Evolutionary conservation across 164 flowering plant genomes (phyloP).

Genomic region (Sedum album): DNA sequence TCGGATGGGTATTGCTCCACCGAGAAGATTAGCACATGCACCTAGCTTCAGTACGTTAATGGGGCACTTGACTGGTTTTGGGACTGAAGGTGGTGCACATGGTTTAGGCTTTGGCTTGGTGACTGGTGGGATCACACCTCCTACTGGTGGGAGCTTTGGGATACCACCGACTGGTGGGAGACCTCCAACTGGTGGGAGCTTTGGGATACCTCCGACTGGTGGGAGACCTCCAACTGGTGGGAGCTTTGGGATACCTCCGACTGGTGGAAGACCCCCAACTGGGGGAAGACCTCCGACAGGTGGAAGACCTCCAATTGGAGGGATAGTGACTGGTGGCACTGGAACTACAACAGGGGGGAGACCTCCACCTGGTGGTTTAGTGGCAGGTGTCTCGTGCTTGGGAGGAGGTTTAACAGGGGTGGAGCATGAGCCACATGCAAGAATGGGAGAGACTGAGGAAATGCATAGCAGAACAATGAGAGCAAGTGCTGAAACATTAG

Average conservation of each 20-base stretch:
- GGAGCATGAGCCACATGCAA: slow-evolving; percentile 32
- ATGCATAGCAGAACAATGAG: slow-evolving; percentile 41
- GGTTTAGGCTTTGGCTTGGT: slow-evolving; percentile 10
- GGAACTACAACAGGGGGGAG: slow-evolving; percentile 12
- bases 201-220: no score
- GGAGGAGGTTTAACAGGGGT: no score
- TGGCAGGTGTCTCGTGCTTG: slow-evolving; percentile 18
- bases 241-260: no score
- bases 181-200: no score
- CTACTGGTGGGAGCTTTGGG: no score
- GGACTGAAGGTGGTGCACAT: slow-evolving; percentile 22
- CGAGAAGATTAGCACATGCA: slow-evolving; percentile 57
- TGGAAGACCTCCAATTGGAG: no score
- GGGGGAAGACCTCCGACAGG: no score
- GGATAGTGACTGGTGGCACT: no score
- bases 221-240: no score
- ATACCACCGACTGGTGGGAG: no score
- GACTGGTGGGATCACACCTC: slow-evolving; percentile 5
- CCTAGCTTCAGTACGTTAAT: slow-evolving; percentile 55
- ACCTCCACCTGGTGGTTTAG: slow-evolving; percentile 15
- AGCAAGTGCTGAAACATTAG: slow-evolving; percentile 37
- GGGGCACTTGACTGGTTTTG: slow-evolving; percentile 35
- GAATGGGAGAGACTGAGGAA: no score
- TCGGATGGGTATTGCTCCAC: slow-evolving; percentile 50
- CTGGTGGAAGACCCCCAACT: no score